Base-by-base conservation (phyloP, 129 eudicot genomes). In the Lonicera japonica region DNA sequence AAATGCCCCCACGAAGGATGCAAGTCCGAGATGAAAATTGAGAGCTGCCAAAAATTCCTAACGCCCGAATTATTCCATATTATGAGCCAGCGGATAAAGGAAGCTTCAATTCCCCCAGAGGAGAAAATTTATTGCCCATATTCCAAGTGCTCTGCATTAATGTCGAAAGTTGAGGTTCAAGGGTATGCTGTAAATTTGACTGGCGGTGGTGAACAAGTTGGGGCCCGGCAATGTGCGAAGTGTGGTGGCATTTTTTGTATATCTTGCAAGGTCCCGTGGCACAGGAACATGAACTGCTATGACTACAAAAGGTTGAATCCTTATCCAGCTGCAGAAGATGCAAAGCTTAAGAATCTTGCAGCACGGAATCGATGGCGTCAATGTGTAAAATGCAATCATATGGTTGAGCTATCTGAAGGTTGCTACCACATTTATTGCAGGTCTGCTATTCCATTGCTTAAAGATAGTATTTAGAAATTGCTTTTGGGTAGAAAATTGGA, bases 251-350 rank as follows among this genome's bases (percentile, higher is more conserved):
- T 24, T 34, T 88, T 88, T 55, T 88, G 96, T 69, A 65, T 84
- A 11, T 64, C 77, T 21, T 88, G 96, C 70, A 72, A 71, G 54
- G 94, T 79, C 10, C 67, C 84, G 20, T 84, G 96, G 96, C 96
- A 88, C 73, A 40, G 25, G 15, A 58, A 75, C 21, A 36, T 76
- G 75, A 51, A 58, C 12, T 88, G 96, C 63, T 16, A 11, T 65
- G 78, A 54, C 1, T 84, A 73, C 63, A 65, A 64, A 56, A 60
- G 24, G 56, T 64, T 23, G 14, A 60, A 72, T 54, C 76, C 84
- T 8, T 51, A 66, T 71, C 71, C 62, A 50, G 54, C 71, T 60
- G 41, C 61, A 5, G 84, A 72, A 66, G 96, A 88, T 16, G 80
- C 73, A 22, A 81, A 71, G 46, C 72, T 82, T 8, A 61, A 74